phyloP scores from a whole-genome alignment of 306 rosid species.

The Medicago truncatula region MtrunA17r5.0-ANR NC_053044.1:43550501-43551000 shows the following conservation, averaged over 20 bases:
- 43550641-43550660: neutral
- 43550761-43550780: constrained; percentile 72
- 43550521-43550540: constrained; percentile 50
- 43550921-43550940: constrained; percentile 1
- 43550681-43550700: constrained; percentile 24
- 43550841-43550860: constrained; percentile 26
- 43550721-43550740: constrained; percentile 33
- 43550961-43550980: constrained; percentile 32
- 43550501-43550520: constrained; percentile 39
- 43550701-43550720: constrained; percentile 38
- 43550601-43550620: neutral
- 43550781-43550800: constrained; percentile 67
- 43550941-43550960: neutral
- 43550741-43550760: constrained; percentile 58
- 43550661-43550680: constrained; percentile 25
- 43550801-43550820: constrained; percentile 53
- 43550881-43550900: constrained; percentile 9
- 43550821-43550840: neutral
- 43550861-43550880: neutral
- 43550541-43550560: constrained; percentile 55
- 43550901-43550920: constrained; percentile 1
- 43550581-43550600: constrained; percentile 53
- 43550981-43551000: constrained; percentile 23
- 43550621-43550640: neutral
- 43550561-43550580: constrained; percentile 55